These are phyloP conservation scores for Phytophthora vignae DNA, from an alignment of 352 stramenopile species.

Conservation along the genomic window DNA sequence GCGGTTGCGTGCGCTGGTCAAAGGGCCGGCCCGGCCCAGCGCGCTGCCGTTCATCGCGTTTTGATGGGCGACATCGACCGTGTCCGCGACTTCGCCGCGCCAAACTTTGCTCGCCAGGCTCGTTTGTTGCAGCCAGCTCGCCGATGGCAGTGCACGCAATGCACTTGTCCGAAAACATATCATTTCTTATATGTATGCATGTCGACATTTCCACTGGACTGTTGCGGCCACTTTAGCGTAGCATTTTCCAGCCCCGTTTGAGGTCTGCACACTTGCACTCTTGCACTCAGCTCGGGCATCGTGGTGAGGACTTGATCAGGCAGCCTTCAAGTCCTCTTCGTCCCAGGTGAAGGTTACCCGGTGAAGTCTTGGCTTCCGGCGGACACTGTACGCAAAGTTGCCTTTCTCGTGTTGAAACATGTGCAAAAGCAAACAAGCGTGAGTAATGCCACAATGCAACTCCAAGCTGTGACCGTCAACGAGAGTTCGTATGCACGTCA, in stretches of 20 bases:
- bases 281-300: not conserved
- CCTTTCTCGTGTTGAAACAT: constrained; percentile 9
- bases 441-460: constrained; percentile 11
- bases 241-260: not conserved
- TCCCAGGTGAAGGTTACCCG: no score
- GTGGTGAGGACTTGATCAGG: not conserved
- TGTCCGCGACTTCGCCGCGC: no score
- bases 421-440: not conserved
- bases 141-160: not conserved
- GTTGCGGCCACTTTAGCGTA: not conserved
- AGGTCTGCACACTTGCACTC: not conserved
- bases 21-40: constrained; percentile 12
- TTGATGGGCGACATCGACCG: constrained; percentile 11
- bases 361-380: no score
- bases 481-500: constrained; percentile 6
- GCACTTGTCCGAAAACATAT: constrained; percentile 1
- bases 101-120: not conserved
- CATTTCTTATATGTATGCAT: not conserved
- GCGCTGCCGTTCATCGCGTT: constrained; percentile 2
- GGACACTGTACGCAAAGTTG: no score
- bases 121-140: not conserved
- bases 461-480: constrained; percentile 1
- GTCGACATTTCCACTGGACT: not conserved
- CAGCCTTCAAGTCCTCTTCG: no score
- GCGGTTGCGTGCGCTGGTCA: constrained; percentile 1